Evolutionary conservation across 176 grass and related monocot species (phyloP).

Genomic region (Secale cereale): DNA sequence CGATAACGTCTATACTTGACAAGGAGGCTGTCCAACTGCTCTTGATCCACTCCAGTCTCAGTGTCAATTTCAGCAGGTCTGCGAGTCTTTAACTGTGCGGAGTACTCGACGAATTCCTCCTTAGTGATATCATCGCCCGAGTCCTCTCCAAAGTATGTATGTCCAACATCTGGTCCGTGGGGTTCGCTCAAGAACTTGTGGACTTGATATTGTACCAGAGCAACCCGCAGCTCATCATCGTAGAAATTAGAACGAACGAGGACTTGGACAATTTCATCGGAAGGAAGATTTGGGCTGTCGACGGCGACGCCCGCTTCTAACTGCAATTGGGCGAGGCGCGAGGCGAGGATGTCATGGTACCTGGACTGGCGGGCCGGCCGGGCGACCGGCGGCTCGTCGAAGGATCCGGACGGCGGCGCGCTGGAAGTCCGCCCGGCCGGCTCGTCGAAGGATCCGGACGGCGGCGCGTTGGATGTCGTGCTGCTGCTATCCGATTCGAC

Average conservation of each 20-base stretch:
- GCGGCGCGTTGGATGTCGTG: neutral
- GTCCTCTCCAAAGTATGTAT: neutral
- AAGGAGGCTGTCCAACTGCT: neutral
- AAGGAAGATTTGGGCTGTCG: neutral
- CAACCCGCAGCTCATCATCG: neutral
- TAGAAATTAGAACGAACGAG: neutral
- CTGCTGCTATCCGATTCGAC: neutral
- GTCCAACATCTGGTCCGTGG: neutral
- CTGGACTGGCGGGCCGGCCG: too few relatives aligned
- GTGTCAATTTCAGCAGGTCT: neutral
- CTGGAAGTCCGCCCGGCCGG: neutral
- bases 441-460: neutral
- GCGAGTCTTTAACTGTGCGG: neutral
- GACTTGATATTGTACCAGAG: neutral
- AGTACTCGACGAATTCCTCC: neutral
- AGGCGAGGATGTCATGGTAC: neutral
- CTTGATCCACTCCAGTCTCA: neutral
- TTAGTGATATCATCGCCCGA: neutral
- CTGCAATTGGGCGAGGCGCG: neutral
- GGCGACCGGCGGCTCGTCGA: too few relatives aligned
- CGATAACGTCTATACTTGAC: neutral
- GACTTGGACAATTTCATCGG: neutral
- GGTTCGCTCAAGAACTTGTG: neutral
- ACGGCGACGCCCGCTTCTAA: neutral
- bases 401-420: neutral